A percentile compares a stretch with the other conserved stretches of the same genome.
phyloP scores from a whole-genome alignment of 768 basidiomycete genomes.

The Termitomyces sp. region DNA sequence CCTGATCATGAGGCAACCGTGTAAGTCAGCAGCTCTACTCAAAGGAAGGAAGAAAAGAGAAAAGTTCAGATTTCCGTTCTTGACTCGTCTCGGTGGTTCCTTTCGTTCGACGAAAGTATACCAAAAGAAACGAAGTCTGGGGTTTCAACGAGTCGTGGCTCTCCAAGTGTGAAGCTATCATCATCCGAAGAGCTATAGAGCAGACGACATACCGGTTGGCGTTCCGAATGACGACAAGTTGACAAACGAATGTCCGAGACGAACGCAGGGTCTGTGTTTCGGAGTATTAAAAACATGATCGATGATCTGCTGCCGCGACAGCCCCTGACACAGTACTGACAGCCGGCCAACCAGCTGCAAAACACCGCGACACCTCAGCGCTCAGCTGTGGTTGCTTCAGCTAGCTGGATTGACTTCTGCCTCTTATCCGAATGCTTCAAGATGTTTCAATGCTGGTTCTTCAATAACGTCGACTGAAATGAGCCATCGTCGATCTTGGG shows the following conservation, averaged over 20 bases:
- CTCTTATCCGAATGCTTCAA: neutral
- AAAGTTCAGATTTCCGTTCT: conserved; percentile 60
- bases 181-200: conserved; percentile 25
- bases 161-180: conserved; percentile 33
- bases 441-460: neutral
- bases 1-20: neutral
- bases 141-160: conserved; percentile 33
- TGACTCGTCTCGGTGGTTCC: conserved; percentile 40
- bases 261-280: no score
- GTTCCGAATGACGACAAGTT: neutral
- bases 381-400: neutral
- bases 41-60: conserved; percentile 9
- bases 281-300: no score
- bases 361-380: no score
- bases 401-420: neutral
- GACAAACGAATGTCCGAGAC: no score
- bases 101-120: conserved; percentile 29
- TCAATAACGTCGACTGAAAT: neutral
- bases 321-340: no score
- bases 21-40: neutral
- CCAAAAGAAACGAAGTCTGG: conserved; percentile 31
- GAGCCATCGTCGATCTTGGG: neutral
- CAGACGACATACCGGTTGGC: neutral
- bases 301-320: no score
- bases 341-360: no score